Percentiles rank a stretch among this genome's conserved stretches.
Evolutionary conservation across 495 filamentous ascomycete species (phyloP).

Genomic region (Penicillium pulvis): DNA sequence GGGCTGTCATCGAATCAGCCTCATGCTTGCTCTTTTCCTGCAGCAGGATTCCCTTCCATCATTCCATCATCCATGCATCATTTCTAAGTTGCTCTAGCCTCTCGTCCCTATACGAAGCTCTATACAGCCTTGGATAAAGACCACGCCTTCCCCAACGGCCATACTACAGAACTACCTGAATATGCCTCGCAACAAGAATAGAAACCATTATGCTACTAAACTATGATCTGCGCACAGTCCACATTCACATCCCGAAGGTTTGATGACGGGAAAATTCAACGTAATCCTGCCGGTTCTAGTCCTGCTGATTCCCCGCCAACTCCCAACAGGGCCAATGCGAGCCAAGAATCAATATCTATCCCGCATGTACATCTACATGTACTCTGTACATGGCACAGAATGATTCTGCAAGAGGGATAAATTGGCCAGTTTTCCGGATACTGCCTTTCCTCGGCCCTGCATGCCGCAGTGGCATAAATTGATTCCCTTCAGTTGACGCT

Average conservation of each 20-base stretch:
- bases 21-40: neutral
- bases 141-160: neutral
- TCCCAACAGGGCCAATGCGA: neutral
- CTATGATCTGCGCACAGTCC: constrained; percentile 1
- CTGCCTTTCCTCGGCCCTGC: neutral
- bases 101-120: no score
- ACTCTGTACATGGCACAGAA: neutral
- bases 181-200: no score
- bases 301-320: neutral
- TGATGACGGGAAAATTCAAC: constrained; percentile 4
- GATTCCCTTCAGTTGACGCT: neutral
- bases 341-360: neutral
- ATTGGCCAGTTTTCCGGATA: neutral
- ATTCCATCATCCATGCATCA: neutral
- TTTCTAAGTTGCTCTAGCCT: no score
- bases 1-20: constrained; percentile 11
- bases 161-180: no score
- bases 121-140: no score
- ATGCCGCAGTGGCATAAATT: neutral
- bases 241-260: neutral
- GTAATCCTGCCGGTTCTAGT: neutral
- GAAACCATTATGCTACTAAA: neutral
- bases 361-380: neutral
- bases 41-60: neutral
- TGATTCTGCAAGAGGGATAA: neutral